Conservation (phyloP, 2,329 filamentous ascomycete species). For the Penicillium sp. region DNA sequence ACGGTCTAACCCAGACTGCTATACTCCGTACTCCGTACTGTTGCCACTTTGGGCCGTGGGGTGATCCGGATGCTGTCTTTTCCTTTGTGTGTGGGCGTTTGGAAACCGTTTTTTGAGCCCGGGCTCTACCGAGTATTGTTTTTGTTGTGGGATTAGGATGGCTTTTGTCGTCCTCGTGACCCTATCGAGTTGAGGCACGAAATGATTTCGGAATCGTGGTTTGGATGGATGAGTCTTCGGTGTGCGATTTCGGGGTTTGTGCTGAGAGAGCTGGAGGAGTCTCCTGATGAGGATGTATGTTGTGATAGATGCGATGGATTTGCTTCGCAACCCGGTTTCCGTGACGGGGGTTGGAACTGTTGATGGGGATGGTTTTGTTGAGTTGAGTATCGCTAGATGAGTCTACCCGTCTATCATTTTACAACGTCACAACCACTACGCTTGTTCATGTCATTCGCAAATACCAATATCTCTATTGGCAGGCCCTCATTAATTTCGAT, state of each 20-base stretch:
- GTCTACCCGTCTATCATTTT: background rate
- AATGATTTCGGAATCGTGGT: constrained; percentile 10
- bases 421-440: background rate
- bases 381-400: background rate
- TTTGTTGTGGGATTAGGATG: background rate
- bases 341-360: background rate
- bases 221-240: constrained; percentile 11
- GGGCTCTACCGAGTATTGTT: constrained; percentile 13
- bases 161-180: constrained; percentile 15
- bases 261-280: background rate
- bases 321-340: background rate
- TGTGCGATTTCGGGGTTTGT: constrained; percentile 1
- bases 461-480: background rate
- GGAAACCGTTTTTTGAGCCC: constrained; percentile 5
- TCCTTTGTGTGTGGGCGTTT: constrained; percentile 9
- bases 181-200: background rate
- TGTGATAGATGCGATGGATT: background rate
- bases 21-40: background rate
- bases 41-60: constrained; percentile 19
- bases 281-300: background rate
- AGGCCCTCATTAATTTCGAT: background rate
- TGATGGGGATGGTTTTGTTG: background rate
- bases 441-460: background rate
- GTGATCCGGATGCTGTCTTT: constrained; percentile 27
- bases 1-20: background rate